Percentiles rank a stretch among this genome's conserved stretches.
Conservation (phyloP, 129 eudicot genomes). For the carrot (Daucus carota) region DNA sequence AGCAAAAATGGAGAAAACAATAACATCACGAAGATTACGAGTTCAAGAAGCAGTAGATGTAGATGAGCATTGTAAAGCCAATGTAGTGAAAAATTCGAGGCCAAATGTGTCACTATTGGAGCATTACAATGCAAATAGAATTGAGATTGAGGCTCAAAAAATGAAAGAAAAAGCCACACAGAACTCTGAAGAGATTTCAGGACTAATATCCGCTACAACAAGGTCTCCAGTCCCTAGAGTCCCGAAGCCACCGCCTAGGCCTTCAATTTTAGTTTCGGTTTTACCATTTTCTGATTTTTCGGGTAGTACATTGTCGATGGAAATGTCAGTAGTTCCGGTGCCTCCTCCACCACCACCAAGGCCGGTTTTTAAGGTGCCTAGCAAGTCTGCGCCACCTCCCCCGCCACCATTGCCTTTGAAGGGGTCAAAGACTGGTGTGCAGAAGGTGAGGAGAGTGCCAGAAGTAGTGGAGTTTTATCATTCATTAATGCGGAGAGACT, state of each 20-base stretch:
- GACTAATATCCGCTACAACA: slow-evolving; percentile 10
- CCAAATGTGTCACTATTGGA: slow-evolving; percentile 21
- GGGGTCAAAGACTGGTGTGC: slow-evolving; percentile 33
- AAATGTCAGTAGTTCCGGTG: not conserved
- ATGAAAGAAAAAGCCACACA: slow-evolving; percentile 8
- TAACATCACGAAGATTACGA: slow-evolving; percentile 37
- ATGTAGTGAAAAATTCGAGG: slow-evolving; percentile 31
- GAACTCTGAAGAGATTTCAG: slow-evolving; percentile 40
- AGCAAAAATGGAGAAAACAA: slow-evolving; percentile 6
- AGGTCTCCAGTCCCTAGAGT: slow-evolving; percentile 70
- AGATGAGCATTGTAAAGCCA: not conserved
- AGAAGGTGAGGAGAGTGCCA: slow-evolving; percentile 76
- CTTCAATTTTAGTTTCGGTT: slow-evolving; percentile 26
- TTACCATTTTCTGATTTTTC: slow-evolving; percentile 24
- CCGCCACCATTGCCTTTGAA: slow-evolving; percentile 41
- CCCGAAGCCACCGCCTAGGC: slow-evolving; percentile 74
- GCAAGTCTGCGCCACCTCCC: slow-evolving; percentile 26
- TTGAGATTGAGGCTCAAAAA: slow-evolving; percentile 14
- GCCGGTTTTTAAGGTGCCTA: slow-evolving; percentile 18
- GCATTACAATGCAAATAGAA: slow-evolving; percentile 16
- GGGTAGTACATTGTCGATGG: slow-evolving; percentile 5
- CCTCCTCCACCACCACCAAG: slow-evolving; percentile 36
- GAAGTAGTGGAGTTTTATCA: slow-evolving; percentile 97
- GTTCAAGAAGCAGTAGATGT: not conserved
- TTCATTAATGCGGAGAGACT: slow-evolving; percentile 83